Evolutionary conservation across 192 early-diverging fungal species (phyloP).

Genomic region (Podila verticillata): DNA sequence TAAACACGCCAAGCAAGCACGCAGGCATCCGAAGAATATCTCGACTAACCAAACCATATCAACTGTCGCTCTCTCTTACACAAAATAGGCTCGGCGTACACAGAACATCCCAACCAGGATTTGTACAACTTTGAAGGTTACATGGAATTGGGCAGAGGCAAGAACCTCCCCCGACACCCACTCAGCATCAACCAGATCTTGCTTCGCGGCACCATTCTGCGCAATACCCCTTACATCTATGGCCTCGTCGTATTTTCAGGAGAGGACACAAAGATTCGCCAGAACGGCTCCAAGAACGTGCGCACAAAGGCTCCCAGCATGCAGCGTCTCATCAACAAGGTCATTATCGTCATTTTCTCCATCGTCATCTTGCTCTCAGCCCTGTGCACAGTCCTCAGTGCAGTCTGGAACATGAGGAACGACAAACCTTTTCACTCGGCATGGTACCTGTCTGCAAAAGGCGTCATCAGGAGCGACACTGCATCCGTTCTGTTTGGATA

Average conservation of each 20-base stretch:
- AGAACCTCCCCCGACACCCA: slow-evolving; percentile 56
- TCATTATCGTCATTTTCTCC: slow-evolving; percentile 76
- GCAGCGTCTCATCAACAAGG: slow-evolving; percentile 79
- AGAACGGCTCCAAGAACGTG: slow-evolving; percentile 76
- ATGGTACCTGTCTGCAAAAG: slow-evolving; percentile 63
- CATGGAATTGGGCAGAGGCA: slow-evolving; percentile 64
- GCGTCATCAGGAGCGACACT: slow-evolving; percentile 28
- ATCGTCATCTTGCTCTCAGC: slow-evolving; percentile 66
- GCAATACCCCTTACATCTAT: slow-evolving; percentile 84
- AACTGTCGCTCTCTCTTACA: background rate
- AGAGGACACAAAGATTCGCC: slow-evolving; percentile 74
- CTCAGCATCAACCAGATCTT: slow-evolving; percentile 84
- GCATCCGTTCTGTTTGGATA: slow-evolving; percentile 67
- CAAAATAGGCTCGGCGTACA: slow-evolving; percentile 58
- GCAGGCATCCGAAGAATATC: no score
- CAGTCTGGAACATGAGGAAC: slow-evolving; percentile 54
- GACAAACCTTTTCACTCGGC: slow-evolving; percentile 20
- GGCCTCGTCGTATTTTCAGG: slow-evolving; percentile 81
- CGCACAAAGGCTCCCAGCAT: slow-evolving; percentile 80
- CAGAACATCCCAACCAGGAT: slow-evolving; percentile 81
- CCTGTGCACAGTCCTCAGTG: slow-evolving; percentile 60
- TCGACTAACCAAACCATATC: background rate
- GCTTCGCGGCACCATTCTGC: slow-evolving; percentile 84
- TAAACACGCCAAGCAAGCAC: no score
- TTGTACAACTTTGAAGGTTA: slow-evolving; percentile 88